These are phyloP conservation scores for Candida awuae DNA, from an alignment of 805 yeast species.

Conservation along the genomic window DNA sequence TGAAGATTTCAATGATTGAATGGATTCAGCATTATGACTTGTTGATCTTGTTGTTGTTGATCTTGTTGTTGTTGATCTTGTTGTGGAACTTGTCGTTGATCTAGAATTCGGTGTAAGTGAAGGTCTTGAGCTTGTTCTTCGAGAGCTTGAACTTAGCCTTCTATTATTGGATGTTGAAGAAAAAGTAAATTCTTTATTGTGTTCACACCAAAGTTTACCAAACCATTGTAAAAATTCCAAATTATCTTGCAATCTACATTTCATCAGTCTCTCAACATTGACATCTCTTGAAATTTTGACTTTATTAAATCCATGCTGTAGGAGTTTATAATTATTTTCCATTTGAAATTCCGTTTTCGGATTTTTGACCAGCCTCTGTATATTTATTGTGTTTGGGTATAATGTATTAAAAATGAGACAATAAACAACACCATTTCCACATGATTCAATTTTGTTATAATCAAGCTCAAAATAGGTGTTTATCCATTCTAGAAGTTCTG, in stretches of 20 bases:
- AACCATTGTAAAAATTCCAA: slow-evolving; percentile 93
- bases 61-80: background rate
- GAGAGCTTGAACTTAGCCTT: slow-evolving; percentile 8
- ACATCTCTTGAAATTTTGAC: slow-evolving; percentile 66
- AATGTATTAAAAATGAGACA: slow-evolving; percentile 88
- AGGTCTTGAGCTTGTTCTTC: slow-evolving; percentile 4
- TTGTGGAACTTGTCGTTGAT: background rate
- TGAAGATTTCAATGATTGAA: too few species aligned
- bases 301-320: slow-evolving; percentile 71
- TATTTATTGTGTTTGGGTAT: slow-evolving; percentile 65
- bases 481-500: slow-evolving; percentile 79
- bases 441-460: slow-evolving; percentile 76
- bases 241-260: slow-evolving; percentile 89
- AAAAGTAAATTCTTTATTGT: slow-evolving; percentile 7
- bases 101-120: background rate
- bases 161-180: background rate
- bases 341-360: slow-evolving; percentile 69
- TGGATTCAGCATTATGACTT: too few species aligned
- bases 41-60: background rate
- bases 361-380: slow-evolving; percentile 67
- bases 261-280: slow-evolving; percentile 73
- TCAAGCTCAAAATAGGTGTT: slow-evolving; percentile 59
- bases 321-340: slow-evolving; percentile 71
- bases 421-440: slow-evolving; percentile 94
- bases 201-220: slow-evolving; percentile 70